A percentile compares a stretch with the other conserved stretches of the same genome.
Evolutionary conservation across 306 rosid species (phyloP).

Genomic region (Begonia masoniana): DNA sequence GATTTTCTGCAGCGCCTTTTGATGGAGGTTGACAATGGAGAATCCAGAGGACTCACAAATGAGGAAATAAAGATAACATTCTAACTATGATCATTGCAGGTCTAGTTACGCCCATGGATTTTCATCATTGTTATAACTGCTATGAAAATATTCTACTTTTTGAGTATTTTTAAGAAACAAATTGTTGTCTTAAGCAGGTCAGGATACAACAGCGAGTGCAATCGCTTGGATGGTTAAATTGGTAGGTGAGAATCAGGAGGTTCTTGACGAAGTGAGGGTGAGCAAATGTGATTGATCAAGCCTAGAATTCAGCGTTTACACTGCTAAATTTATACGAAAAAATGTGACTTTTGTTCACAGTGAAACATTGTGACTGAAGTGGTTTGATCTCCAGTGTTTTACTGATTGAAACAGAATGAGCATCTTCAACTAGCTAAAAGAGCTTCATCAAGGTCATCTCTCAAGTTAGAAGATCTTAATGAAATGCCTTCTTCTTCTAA

Average conservation of each 20-base stretch:
- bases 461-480: conserved; percentile 46
- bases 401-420: conserved; percentile 39
- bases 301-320: not conserved
- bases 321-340: not conserved
- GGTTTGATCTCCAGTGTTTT: not conserved
- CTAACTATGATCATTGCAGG: conserved; percentile 82
- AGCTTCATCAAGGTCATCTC: conserved; percentile 8
- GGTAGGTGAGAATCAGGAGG: conserved; percentile 57
- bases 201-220: conserved; percentile 78
- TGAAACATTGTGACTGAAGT: not conserved
- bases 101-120: not conserved
- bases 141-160: too few species aligned
- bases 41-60: conserved; percentile 27
- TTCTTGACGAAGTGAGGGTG: conserved; percentile 43
- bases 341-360: too few species aligned
- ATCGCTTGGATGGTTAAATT: conserved; percentile 85
- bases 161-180: too few species aligned
- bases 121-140: too few species aligned
- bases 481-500: conserved; percentile 62
- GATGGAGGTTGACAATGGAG: conserved; percentile 16
- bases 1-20: conserved; percentile 55
- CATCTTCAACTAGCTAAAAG: conserved; percentile 31
- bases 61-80: conserved; percentile 67
- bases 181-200: conserved; percentile 24
- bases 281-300: not conserved